phyloP scores from a whole-genome alignment of 2,329 filamentous ascomycete genomes.

The Clonostachys chloroleuca region DNA sequence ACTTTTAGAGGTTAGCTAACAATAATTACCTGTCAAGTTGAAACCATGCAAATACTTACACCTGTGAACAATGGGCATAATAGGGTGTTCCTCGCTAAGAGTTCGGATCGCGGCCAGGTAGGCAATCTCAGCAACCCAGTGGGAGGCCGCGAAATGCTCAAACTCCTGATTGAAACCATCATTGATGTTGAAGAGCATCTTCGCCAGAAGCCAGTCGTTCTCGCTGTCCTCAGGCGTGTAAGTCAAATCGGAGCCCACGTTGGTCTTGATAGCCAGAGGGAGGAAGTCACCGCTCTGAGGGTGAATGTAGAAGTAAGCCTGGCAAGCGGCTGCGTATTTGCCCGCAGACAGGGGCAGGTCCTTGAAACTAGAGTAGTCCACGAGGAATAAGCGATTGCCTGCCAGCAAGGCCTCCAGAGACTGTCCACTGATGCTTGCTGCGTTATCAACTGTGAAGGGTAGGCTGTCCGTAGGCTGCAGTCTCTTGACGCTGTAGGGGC shows the following conservation, averaged over 20 bases:
- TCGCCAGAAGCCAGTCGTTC: constrained; percentile 46
- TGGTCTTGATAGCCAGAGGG: constrained; percentile 43
- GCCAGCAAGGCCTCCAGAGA: constrained; percentile 22
- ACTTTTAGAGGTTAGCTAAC: background rate
- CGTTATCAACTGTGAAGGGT: constrained; percentile 27
- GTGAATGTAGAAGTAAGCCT: constrained; percentile 41
- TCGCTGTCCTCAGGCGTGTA: constrained; percentile 38
- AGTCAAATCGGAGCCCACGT: constrained; percentile 22
- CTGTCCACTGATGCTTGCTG: constrained; percentile 19
- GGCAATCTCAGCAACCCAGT: constrained; percentile 35
- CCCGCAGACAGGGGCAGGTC: constrained; percentile 3
- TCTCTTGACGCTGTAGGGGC: constrained; percentile 31
- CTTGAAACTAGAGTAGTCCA: constrained; percentile 14
- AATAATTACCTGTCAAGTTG: constrained; percentile 12
- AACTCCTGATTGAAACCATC: constrained; percentile 39
- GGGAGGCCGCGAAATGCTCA: constrained; percentile 35
- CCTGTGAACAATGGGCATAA: constrained; percentile 27
- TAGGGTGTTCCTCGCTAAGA: constrained; percentile 36
- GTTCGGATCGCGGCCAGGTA: constrained; percentile 39
- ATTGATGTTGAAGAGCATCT: constrained; percentile 42
- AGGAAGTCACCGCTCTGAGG: constrained; percentile 32
- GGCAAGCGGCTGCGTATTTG: constrained; percentile 31
- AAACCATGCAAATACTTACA: constrained; percentile 21
- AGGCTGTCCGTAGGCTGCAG: constrained; percentile 10
- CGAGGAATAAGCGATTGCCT: constrained; percentile 33